phyloP scores from a whole-genome alignment of 192 early-diverging fungal species.

The Radiomyces spectabilis region DNA sequence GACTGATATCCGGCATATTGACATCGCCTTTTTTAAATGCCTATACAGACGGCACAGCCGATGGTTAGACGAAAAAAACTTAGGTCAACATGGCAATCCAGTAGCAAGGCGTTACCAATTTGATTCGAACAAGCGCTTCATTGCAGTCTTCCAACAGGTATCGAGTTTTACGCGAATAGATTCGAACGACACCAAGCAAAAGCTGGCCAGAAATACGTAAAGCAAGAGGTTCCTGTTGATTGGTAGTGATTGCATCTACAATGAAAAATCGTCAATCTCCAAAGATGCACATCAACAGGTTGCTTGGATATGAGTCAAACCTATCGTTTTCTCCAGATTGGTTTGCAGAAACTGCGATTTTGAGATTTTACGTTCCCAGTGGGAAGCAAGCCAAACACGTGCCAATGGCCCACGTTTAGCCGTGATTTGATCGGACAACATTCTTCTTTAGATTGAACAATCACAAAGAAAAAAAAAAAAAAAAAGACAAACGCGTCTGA shows the following conservation, averaged over 20 bases:
- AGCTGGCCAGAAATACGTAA: constrained; percentile 94
- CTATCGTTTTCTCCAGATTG: constrained; percentile 82
- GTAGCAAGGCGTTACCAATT: constrained; percentile 59
- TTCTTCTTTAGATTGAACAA: no score
- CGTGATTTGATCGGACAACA: constrained; percentile 73
- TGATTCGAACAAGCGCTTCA: constrained; percentile 91
- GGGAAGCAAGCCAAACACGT: constrained; percentile 96
- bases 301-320: constrained; percentile 29
- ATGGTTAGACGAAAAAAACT: not conserved
- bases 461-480: no score
- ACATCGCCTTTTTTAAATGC: constrained; percentile 76
- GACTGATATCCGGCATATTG: constrained; percentile 72
- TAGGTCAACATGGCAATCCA: not conserved
- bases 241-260: constrained; percentile 72
- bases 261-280: not conserved
- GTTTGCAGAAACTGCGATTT: constrained; percentile 93
- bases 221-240: constrained; percentile 81
- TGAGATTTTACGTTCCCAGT: constrained; percentile 94
- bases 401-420: constrained; percentile 85
- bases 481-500: no score
- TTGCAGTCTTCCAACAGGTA: constrained; percentile 97
- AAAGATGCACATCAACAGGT: not conserved
- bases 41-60: constrained; percentile 23
- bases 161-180: constrained; percentile 93
- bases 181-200: constrained; percentile 88